phyloP scores from a whole-genome alignment of 2,329 filamentous ascomycete genomes.

The Penicillium hordei region DNA sequence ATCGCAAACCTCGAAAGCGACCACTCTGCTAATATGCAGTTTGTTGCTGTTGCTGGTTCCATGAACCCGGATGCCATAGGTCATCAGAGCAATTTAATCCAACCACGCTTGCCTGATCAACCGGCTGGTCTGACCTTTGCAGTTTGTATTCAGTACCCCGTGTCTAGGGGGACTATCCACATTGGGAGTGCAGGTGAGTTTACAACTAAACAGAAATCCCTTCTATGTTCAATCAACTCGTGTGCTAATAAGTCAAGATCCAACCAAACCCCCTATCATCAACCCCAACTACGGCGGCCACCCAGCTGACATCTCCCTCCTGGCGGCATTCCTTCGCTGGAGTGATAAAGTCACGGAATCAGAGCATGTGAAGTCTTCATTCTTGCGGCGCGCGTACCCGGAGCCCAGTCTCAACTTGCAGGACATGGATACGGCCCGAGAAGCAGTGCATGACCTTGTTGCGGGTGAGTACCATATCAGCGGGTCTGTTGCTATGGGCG shows the following conservation, averaged over 20 bases:
- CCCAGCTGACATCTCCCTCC: constrained; percentile 18
- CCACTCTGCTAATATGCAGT: constrained; percentile 16
- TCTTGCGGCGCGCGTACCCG: constrained; percentile 13
- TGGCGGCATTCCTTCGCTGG: constrained; percentile 22
- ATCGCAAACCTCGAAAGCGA: constrained; percentile 14
- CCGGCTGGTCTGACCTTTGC: constrained; percentile 16
- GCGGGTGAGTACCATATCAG: constrained; percentile 21
- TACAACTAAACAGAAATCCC: background rate
- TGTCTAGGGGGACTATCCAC: constrained; percentile 25
- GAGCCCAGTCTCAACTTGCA: constrained; percentile 14
- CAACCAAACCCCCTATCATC: constrained; percentile 16
- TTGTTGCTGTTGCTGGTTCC: constrained; percentile 10
- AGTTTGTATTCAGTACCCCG: constrained; percentile 22
- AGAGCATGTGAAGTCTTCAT: constrained; percentile 5
- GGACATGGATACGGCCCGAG: constrained; percentile 13
- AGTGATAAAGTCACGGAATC: constrained; percentile 16
- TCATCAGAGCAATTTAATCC: constrained; percentile 14
- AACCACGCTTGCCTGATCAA: constrained; percentile 1
- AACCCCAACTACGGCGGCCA: constrained; percentile 20
- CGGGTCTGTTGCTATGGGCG: constrained; percentile 34
- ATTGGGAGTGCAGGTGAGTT: constrained; percentile 14
- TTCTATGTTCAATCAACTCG: background rate
- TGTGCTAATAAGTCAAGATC: constrained; percentile 12
- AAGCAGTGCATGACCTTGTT: constrained; percentile 14
- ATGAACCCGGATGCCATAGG: constrained; percentile 6